phyloP scores from a whole-genome alignment of 2,329 filamentous ascomycete species.

The Apiospora hydei region DNA sequence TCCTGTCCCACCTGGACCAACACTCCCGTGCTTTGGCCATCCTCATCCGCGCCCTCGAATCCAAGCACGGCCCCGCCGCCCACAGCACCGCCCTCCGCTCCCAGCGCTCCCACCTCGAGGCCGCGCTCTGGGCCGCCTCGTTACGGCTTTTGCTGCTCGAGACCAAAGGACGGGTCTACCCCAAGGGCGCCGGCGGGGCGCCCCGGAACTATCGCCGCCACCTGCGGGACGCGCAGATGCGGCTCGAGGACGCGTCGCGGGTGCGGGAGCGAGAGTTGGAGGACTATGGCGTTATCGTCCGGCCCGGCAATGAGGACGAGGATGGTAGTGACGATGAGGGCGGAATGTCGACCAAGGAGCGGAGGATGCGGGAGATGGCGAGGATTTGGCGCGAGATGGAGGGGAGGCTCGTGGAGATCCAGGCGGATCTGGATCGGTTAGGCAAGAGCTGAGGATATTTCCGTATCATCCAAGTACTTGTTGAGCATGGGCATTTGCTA shows the following conservation, averaged over 20 bases:
- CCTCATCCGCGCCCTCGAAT: conserved; percentile 59
- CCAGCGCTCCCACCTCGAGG: conserved; percentile 50
- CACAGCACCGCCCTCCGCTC: conserved; percentile 60
- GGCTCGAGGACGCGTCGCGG: conserved; percentile 53
- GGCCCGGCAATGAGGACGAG: conserved; percentile 25
- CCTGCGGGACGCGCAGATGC: conserved; percentile 54
- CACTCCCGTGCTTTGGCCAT: conserved; percentile 49
- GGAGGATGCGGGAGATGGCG: conserved; percentile 61
- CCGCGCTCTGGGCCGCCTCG: conserved; percentile 51
- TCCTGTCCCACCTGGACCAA: conserved; percentile 49
- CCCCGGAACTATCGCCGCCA: conserved; percentile 57
- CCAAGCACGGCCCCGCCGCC: conserved; percentile 61
- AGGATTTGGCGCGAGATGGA: conserved; percentile 58
- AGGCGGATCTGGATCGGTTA: conserved; percentile 51
- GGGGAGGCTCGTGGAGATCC: conserved; percentile 57
- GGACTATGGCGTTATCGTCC: conserved; percentile 56
- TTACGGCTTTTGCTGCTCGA: conserved; percentile 43
- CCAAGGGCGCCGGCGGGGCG: conserved; percentile 46
- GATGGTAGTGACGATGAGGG: conserved; percentile 35
- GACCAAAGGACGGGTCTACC: conserved; percentile 50
- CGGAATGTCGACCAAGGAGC: conserved; percentile 49
- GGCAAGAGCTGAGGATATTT: conserved; percentile 25
- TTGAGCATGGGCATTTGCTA: too few relatives aligned
- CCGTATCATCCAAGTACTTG: too few relatives aligned
- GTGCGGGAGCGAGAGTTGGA: conserved; percentile 52